Conservation (phyloP, 169 alveolate species). For the Miamiensis avidus region DNA sequence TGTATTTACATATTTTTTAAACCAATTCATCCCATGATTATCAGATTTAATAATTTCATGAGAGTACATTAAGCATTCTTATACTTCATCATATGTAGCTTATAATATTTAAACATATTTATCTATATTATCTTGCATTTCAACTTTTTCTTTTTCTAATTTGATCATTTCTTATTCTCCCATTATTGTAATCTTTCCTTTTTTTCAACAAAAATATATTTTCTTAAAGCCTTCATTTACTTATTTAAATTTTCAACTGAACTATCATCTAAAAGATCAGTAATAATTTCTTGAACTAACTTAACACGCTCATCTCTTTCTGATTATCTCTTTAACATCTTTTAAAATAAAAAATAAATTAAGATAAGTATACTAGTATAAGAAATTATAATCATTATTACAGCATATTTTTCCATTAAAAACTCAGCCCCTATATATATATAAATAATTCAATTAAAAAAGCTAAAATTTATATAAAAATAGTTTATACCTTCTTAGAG, state of each 20-base stretch:
- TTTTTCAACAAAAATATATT: not conserved
- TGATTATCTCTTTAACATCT: not conserved
- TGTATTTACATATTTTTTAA: too few species aligned
- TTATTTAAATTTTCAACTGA: not conserved
- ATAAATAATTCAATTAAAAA: too few species aligned
- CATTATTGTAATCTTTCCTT: not conserved
- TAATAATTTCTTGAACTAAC: not conserved
- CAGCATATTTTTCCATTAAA: not conserved
- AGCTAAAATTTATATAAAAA: too few species aligned
- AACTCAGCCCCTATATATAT: not conserved
- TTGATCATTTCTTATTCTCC: not conserved
- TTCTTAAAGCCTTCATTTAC: not conserved
- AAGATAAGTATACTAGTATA: not conserved
- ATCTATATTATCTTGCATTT: not conserved
- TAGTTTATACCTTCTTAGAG: not conserved
- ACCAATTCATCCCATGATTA: not conserved
- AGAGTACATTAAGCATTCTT: not conserved
- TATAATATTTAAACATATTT: too few species aligned
- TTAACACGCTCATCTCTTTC: not conserved
- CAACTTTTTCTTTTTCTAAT: not conserved
- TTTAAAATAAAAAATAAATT: too few species aligned
- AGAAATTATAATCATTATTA: too few species aligned
- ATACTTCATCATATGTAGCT: not conserved
- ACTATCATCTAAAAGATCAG: not conserved
- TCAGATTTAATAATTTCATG: not conserved